These are phyloP conservation scores for Brettanomyces sp. DNA, from an alignment of 805 yeast genomes.

Conservation along the genomic window DNA sequence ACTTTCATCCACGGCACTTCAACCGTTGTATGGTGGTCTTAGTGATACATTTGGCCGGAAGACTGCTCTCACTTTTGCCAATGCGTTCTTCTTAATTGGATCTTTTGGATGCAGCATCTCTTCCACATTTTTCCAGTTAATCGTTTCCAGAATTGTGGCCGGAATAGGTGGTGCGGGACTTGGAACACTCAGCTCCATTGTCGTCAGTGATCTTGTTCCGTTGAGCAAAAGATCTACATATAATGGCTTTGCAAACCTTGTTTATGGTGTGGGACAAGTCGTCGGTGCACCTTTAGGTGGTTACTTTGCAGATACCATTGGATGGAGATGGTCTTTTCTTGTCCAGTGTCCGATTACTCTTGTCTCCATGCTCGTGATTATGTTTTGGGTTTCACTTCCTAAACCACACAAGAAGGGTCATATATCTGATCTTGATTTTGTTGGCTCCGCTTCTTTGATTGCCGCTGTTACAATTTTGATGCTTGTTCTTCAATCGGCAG, in stretches of 20 bases:
- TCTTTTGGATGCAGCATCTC: constrained; percentile 33
- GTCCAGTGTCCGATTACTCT: constrained; percentile 38
- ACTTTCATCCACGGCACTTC: constrained; percentile 39
- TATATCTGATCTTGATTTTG: constrained; percentile 38
- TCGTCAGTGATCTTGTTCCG: constrained; percentile 69
- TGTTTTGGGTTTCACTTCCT: background rate
- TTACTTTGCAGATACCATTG: constrained; percentile 36
- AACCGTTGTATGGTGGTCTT: constrained; percentile 45
- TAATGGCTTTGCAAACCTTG: constrained; percentile 75
- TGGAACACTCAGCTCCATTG: constrained; percentile 62
- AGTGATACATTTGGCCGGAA: constrained; percentile 48
- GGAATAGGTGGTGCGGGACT: constrained; percentile 91
- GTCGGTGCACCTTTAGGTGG: constrained; percentile 64
- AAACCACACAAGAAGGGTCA: background rate
- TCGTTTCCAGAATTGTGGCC: constrained; percentile 58
- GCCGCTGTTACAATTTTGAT: constrained; percentile 46
- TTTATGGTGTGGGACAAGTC: constrained; percentile 69
- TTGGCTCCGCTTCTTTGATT: constrained; percentile 54
- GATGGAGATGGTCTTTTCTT: constrained; percentile 61
- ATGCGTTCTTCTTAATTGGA: constrained; percentile 28
- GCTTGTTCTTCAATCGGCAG: constrained; percentile 59
- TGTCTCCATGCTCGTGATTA: background rate
- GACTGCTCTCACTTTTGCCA: constrained; percentile 25
- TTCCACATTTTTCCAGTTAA: constrained; percentile 31
- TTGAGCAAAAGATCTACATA: constrained; percentile 68